Evolutionary conservation across 1,139 yeast genomes (phyloP).

Genomic region (Pichia sp.): DNA sequence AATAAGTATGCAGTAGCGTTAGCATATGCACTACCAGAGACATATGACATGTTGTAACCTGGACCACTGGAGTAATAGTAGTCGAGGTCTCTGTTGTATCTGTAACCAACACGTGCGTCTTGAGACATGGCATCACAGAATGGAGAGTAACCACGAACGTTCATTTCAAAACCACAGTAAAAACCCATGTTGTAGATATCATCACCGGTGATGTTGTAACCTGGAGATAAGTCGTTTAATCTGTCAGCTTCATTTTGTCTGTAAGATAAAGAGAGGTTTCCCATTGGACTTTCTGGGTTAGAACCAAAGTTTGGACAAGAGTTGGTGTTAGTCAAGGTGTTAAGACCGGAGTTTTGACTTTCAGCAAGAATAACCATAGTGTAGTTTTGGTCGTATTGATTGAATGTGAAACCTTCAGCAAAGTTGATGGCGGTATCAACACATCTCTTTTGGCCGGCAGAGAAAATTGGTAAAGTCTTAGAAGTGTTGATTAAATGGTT

Average conservation of each 20-base stretch:
- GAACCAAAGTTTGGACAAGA: slow-evolving; percentile 8
- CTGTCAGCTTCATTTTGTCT: slow-evolving; percentile 24
- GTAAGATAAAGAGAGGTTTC: slow-evolving; percentile 8
- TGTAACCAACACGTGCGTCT: slow-evolving; percentile 44
- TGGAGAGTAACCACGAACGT: slow-evolving; percentile 44
- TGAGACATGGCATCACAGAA: slow-evolving; percentile 49
- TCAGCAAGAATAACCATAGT: slow-evolving; percentile 23
- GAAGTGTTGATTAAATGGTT: slow-evolving; percentile 17
- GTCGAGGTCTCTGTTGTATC: slow-evolving; percentile 42
- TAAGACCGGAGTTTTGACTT: slow-evolving; percentile 18
- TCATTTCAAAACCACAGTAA: slow-evolving; percentile 52
- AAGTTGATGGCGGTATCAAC: slow-evolving; percentile 24
- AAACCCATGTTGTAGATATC: slow-evolving; percentile 41
- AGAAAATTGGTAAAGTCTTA: slow-evolving; percentile 20
- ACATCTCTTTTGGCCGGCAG: slow-evolving; percentile 22
- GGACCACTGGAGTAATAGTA: slow-evolving; percentile 50
- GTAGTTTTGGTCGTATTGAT: slow-evolving; percentile 11
- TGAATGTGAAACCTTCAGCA: slow-evolving; percentile 22
- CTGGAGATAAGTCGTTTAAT: slow-evolving; percentile 33
- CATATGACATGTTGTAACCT: slow-evolving; percentile 42
- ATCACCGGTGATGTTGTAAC: slow-evolving; percentile 34
- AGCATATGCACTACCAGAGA: slow-evolving; percentile 44
- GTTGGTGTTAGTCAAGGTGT: slow-evolving; percentile 18
- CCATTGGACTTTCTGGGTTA: slow-evolving; percentile 4
- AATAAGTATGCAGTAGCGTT: slow-evolving; percentile 47